Percentiles rank a stretch among this genome's conserved stretches.
phyloP scores from a whole-genome alignment of 2,329 filamentous ascomycete species.

The Acarospora socialis region DNA sequence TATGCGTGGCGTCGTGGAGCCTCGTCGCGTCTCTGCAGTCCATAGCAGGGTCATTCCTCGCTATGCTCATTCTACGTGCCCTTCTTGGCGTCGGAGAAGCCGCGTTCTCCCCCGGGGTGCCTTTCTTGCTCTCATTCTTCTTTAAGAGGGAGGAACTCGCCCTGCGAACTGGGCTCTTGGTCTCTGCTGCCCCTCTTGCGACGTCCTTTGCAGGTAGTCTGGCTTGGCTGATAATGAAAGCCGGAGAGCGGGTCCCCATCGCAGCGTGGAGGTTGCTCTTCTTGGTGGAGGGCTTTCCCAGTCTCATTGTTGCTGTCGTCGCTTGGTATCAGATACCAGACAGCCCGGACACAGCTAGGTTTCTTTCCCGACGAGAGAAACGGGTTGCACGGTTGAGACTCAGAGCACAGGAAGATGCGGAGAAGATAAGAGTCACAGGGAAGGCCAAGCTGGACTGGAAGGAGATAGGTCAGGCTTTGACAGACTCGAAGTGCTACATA shows the following conservation, averaged over 20 bases:
- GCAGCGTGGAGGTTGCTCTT: conserved; percentile 1
- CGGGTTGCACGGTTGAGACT: conserved; percentile 59
- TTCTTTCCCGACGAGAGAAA: conserved; percentile 48
- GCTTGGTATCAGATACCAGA: not conserved
- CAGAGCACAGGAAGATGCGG: conserved; percentile 30
- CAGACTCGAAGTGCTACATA: conserved; percentile 57
- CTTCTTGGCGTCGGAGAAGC: conserved; percentile 9
- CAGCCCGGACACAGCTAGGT: conserved; percentile 41
- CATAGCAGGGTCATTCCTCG: conserved; percentile 45
- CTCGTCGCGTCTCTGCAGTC: conserved; percentile 61
- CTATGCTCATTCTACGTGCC: conserved; percentile 9
- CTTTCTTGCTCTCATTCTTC: conserved; percentile 51
- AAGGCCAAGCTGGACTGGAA: conserved; percentile 33
- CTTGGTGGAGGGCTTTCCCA: conserved; percentile 1
- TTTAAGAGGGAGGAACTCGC: conserved; percentile 59
- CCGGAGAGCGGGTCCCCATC: conserved; percentile 48
- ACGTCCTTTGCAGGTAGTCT: conserved; percentile 61
- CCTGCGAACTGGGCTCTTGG: conserved; percentile 71
- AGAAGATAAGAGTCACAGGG: conserved; percentile 20
- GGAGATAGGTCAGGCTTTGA: conserved; percentile 45
- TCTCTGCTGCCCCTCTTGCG: conserved; percentile 54
- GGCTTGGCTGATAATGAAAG: conserved; percentile 58
- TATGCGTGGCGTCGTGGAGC: conserved; percentile 63
- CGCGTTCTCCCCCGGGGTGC: conserved; percentile 48
- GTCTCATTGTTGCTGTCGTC: not conserved